Evolutionary conservation across 2,329 filamentous ascomycete species (phyloP).

Genomic region (Xylaria sp.): DNA sequence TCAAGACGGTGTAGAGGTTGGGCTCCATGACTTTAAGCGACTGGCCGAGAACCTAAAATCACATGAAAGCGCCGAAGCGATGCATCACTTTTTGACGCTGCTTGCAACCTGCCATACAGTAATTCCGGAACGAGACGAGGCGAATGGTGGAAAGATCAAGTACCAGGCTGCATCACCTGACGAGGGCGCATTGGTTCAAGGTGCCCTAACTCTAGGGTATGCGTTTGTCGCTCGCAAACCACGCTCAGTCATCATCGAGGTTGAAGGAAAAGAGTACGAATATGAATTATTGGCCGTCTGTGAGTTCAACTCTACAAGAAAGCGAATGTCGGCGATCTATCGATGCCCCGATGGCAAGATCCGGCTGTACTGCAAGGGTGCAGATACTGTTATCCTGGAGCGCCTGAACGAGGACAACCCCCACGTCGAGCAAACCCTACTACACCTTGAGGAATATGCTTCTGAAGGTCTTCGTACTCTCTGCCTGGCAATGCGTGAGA

Average conservation of each 20-base stretch:
- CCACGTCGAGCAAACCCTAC: constrained; percentile 84
- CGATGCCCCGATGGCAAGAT: constrained; percentile 96
- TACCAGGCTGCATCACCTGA: constrained; percentile 98
- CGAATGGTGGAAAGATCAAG: constrained; percentile 81
- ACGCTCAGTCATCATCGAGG: constrained; percentile 80
- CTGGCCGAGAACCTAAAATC: constrained; percentile 70
- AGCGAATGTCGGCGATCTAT: constrained; percentile 97
- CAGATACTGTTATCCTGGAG: constrained; percentile 96
- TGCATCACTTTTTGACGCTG: constrained; percentile 83
- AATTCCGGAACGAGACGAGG: constrained; percentile 85
- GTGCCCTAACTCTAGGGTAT: constrained; percentile 83
- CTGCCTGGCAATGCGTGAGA: constrained; percentile 90
- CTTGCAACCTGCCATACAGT: constrained; percentile 94
- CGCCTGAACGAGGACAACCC: constrained; percentile 82
- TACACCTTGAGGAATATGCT: constrained; percentile 97
- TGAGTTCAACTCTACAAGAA: constrained; percentile 97
- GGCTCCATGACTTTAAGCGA: constrained; percentile 82
- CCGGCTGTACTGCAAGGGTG: constrained; percentile 91
- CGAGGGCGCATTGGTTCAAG: constrained; percentile 94
- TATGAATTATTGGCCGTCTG: constrained; percentile 96
- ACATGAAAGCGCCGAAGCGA: constrained; percentile 54
- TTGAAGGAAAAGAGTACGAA: constrained; percentile 71
- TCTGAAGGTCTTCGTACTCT: constrained; percentile 93
- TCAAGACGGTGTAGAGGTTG: constrained; percentile 76
- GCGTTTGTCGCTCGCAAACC: constrained; percentile 90